Percentiles rank a stretch among this genome's conserved stretches.
phyloP scores from a whole-genome alignment of 768 basidiomycete species.

The Pholiota microspora region DNA sequence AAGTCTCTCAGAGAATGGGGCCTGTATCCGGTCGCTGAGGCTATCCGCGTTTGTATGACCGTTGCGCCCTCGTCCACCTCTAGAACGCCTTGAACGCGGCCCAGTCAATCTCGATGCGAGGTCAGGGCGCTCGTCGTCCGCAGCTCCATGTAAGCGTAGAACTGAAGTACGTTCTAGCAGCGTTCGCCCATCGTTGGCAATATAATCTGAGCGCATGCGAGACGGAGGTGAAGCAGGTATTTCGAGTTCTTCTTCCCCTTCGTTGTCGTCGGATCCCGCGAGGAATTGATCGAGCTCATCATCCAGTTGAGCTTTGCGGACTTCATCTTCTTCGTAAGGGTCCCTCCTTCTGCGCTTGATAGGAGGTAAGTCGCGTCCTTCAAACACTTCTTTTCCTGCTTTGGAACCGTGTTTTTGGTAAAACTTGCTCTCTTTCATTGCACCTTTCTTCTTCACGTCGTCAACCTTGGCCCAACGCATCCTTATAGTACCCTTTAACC shows the following conservation, averaged over 20 bases:
- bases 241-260: constrained; percentile 10
- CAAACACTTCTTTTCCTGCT: constrained; percentile 54
- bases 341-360: constrained; percentile 36
- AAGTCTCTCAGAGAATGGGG: constrained; percentile 14
- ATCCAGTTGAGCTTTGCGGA: constrained; percentile 47
- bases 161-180: constrained; percentile 55
- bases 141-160: constrained; percentile 36
- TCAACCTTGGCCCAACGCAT: constrained; percentile 75
- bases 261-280: constrained; percentile 38
- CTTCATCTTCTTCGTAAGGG: constrained; percentile 32
- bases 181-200: constrained; percentile 47
- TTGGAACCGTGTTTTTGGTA: constrained; percentile 72
- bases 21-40: constrained; percentile 16
- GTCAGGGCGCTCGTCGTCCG: constrained; percentile 20
- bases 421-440: constrained; percentile 70
- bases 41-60: constrained; percentile 1
- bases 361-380: constrained; percentile 33
- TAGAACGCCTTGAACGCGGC: constrained; percentile 41
- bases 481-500: constrained; percentile 59
- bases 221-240: constrained; percentile 44
- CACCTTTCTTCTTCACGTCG: constrained; percentile 79
- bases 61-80: constrained; percentile 13
- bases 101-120: constrained; percentile 47
- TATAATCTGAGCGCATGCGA: constrained; percentile 69
- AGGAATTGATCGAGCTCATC: constrained; percentile 71